phyloP scores from a whole-genome alignment of 192 early-diverging fungal species.

The Jimgerdemannia flammicorona region DNA sequence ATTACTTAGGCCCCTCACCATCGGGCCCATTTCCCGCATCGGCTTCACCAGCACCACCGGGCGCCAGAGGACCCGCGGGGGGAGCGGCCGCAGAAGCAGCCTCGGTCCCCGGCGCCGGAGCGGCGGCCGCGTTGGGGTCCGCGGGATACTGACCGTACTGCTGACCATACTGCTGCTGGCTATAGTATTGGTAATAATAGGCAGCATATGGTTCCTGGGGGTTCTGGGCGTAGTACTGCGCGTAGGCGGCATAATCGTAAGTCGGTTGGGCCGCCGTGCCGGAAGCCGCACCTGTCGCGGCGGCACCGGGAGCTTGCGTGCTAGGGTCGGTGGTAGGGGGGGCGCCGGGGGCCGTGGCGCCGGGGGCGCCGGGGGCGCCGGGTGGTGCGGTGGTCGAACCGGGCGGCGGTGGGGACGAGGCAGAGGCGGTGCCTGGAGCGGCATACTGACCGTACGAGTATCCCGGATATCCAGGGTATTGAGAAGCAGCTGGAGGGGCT shows the following conservation, averaged over 20 bases:
- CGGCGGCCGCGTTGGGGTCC: background rate
- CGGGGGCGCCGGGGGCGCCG: background rate
- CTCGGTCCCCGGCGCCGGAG: background rate
- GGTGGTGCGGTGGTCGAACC: background rate
- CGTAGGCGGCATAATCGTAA: background rate
- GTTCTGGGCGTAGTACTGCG: slow-evolving; percentile 2
- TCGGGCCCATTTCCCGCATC: background rate
- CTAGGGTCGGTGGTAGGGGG: background rate
- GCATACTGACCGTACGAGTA: background rate
- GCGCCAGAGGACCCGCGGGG: no score
- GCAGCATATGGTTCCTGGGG: background rate
- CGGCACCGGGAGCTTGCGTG: background rate
- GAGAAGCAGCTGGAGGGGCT: background rate
- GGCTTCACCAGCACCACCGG: background rate
- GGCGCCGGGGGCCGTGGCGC: background rate
- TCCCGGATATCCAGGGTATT: background rate
- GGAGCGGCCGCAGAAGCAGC: background rate
- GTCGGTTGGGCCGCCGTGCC: background rate
- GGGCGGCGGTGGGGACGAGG: background rate
- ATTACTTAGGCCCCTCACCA: background rate
- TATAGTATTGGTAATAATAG: slow-evolving; percentile 1
- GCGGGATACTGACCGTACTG: slow-evolving; percentile 2
- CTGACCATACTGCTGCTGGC: background rate
- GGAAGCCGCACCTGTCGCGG: background rate
- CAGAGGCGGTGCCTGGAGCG: background rate